phyloP scores from a whole-genome alignment of 495 filamentous ascomycete genomes.

The Lasiosphaeris hirsuta region DNA sequence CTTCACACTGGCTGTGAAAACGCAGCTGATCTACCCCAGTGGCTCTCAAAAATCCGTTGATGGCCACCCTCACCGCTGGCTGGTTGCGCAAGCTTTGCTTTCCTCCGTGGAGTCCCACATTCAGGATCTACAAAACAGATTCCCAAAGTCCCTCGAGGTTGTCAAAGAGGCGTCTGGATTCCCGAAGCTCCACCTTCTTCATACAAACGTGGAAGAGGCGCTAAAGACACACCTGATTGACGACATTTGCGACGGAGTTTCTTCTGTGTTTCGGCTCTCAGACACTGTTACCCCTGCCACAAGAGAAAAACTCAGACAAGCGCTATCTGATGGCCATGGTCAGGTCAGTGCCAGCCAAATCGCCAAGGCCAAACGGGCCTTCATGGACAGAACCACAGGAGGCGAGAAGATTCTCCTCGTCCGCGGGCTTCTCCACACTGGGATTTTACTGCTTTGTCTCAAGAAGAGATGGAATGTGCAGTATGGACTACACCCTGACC shows the following conservation, averaged over 20 bases:
- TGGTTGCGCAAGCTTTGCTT: constrained; percentile 42
- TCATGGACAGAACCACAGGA: no score
- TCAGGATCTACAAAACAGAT: constrained; percentile 17
- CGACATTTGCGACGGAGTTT: not conserved
- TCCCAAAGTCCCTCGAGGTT: not conserved
- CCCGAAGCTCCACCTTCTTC: not conserved
- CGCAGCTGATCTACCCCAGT: constrained; percentile 49
- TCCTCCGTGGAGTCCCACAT: constrained; percentile 32
- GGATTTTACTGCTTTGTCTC: constrained; percentile 32
- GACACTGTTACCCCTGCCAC: no score
- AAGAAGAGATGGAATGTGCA: constrained; percentile 44
- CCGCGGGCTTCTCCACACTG: constrained; percentile 34
- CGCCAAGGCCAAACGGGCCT: no score
- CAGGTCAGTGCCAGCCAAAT: no score
- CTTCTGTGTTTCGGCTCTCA: not conserved
- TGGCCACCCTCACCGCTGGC: constrained; percentile 50
- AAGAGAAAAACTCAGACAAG: no score
- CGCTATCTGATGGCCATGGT: no score
- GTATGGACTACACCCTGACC: constrained; percentile 36
- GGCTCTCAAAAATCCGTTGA: constrained; percentile 47
- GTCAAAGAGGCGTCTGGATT: no score
- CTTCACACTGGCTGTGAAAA: constrained; percentile 45
- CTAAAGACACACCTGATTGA: not conserved
- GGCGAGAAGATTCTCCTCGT: constrained; percentile 17
- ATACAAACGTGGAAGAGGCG: not conserved